Base-by-base conservation (phyloP, 345 rosid species). In the Brassica cretica region DNA sequence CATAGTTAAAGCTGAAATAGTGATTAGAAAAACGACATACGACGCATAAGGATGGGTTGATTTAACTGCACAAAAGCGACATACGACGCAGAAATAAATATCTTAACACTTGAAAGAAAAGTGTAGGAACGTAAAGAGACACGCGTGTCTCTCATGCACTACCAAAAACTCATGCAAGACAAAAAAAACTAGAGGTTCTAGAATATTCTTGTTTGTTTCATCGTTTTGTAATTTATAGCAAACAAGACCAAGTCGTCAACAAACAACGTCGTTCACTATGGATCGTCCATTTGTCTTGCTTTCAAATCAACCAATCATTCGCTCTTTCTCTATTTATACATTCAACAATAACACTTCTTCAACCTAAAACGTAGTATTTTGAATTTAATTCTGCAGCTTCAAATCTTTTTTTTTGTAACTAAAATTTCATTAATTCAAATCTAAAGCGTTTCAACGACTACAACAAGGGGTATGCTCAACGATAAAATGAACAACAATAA, bases 211-310 rank as follows among this genome's bases (percentile, higher is more conserved):
- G 66, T 70, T 71, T n/a, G 58, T 33, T 70, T 27, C 12, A 24
- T 53, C 14, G 60, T 55, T 64, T 53, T 63, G 8, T 30, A 69
- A 69, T 69, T 25, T 18, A 70, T 78, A 71, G 81, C 19, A 71
- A 71, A 27, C 18, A 65, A 71, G 81, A 71, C 75, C 76, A 71
- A 65, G 68, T 78, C 66, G 71, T 77, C 72, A 58, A 78, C 76
- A 78, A 78, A 61, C 39, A 77, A 44, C 73, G 44, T 27, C 25
- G 1, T n/a, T 68, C 68, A 39, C 46, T 66, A 10, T 64, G 35
- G 60, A 78, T 65, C 77, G 76, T 77, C 49, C 76, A 77, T 60
- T 56, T 77, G 76, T 77, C 76, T 15, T n/a, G 30, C 44, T 64
- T 70, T 71, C 14, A 64, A 46, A 66, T 55, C 74, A 35, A 69